Evolutionary conservation across 192 early-diverging fungal species (phyloP).

Genomic region (Globomyces pollinis-pini): DNA sequence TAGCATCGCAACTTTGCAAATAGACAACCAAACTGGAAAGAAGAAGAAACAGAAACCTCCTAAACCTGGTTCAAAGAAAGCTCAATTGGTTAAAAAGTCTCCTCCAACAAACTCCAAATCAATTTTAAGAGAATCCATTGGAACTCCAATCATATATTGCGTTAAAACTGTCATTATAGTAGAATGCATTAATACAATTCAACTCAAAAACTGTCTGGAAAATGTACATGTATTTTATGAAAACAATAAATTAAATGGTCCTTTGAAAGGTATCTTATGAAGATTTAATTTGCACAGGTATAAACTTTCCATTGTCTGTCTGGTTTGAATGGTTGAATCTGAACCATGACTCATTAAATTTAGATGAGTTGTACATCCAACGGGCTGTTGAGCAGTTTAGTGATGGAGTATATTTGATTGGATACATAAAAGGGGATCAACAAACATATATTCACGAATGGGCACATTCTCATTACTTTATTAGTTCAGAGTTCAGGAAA

Average conservation of each 20-base stretch:
- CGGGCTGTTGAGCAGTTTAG: neutral
- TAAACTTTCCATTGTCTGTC: slow-evolving; percentile 32
- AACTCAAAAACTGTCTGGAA: slow-evolving; percentile 20
- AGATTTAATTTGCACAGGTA: no score
- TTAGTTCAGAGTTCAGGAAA: slow-evolving; percentile 17
- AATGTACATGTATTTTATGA: slow-evolving; percentile 43
- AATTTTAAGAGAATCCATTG: neutral
- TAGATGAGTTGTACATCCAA: neutral
- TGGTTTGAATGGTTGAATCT: slow-evolving; percentile 17
- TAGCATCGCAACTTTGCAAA: no score
- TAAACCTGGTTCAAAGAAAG: slow-evolving; percentile 29
- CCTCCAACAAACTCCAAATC: slow-evolving; percentile 1
- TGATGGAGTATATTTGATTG: slow-evolving; percentile 29
- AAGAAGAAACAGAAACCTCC: slow-evolving; percentile 23
- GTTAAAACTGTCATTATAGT: slow-evolving; percentile 20
- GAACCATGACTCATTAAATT: slow-evolving; percentile 6
- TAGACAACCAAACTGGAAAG: neutral
- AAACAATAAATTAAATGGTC: slow-evolving; percentile 34
- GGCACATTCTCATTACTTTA: slow-evolving; percentile 36
- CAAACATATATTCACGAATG: slow-evolving; percentile 46
- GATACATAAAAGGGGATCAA: slow-evolving; percentile 18
- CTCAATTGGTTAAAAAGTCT: slow-evolving; percentile 14
- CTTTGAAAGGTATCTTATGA: slow-evolving; percentile 26
- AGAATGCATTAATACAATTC: slow-evolving; percentile 11
- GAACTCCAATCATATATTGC: neutral